phyloP scores from a whole-genome alignment of 768 basidiomycete genomes.

The Hortiboletus flavorubellus region DNA sequence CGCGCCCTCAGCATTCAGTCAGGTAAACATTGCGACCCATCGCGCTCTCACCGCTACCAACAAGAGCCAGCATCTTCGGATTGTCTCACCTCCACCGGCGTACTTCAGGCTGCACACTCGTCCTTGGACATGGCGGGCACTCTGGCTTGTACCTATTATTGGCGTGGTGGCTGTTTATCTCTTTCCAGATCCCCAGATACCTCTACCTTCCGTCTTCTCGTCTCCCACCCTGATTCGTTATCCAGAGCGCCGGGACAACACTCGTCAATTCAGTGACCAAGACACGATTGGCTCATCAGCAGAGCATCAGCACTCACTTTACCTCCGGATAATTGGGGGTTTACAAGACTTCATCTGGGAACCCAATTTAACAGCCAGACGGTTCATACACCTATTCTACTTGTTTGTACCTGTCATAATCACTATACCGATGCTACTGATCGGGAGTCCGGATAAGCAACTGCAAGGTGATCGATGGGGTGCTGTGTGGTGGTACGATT shows the following conservation, averaged over 20 bases:
- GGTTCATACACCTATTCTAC: slow-evolving; percentile 79
- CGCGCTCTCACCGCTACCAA: slow-evolving; percentile 21
- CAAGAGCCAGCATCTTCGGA: slow-evolving; percentile 3
- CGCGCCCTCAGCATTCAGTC: slow-evolving; percentile 8
- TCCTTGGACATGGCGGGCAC: slow-evolving; percentile 25
- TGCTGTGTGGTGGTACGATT: slow-evolving; percentile 96
- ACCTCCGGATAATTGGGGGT: slow-evolving; percentile 41
- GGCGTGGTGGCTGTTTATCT: slow-evolving; percentile 54
- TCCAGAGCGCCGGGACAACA: slow-evolving; percentile 11
- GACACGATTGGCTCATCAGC: slow-evolving; percentile 62
- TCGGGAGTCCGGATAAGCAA: slow-evolving; percentile 52
- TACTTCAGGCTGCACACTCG: slow-evolving; percentile 25
- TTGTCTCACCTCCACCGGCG: slow-evolving; percentile 11
- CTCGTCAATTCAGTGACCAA: slow-evolving; percentile 21
- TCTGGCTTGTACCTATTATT: slow-evolving; percentile 56
- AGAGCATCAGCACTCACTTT: slow-evolving; percentile 52
- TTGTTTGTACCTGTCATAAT: slow-evolving; percentile 89
- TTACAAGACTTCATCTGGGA: slow-evolving; percentile 70
- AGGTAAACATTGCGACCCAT: slow-evolving; percentile 7
- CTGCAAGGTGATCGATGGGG: slow-evolving; percentile 83
- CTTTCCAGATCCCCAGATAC: slow-evolving; percentile 39
- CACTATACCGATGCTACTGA: slow-evolving; percentile 77
- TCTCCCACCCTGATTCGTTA: slow-evolving; percentile 50
- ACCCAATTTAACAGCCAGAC: slow-evolving; percentile 74
- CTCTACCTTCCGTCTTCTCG: slow-evolving; percentile 48